Conservation (phyloP, 169 alveolate genomes). For the Plasmodium yoelii region DNA sequence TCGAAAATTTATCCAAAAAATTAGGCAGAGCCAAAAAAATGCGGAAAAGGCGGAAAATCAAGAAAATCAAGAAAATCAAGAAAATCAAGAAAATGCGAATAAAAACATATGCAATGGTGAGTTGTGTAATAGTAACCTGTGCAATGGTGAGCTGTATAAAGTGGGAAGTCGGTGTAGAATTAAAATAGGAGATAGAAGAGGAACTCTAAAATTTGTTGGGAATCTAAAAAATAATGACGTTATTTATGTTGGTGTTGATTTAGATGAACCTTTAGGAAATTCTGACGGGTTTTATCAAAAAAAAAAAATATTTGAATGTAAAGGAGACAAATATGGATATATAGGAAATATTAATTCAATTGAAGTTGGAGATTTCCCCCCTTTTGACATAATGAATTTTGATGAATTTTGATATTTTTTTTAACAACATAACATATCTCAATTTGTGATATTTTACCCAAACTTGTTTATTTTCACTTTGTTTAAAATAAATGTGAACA, state of each 20-base stretch:
- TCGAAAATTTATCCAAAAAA: slow-evolving; percentile 85
- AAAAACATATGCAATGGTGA: no score
- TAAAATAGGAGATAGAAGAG: slow-evolving; percentile 76
- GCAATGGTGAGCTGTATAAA: no score
- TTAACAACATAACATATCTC: no score
- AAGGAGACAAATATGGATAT: slow-evolving; percentile 87
- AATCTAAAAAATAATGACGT: slow-evolving; percentile 54
- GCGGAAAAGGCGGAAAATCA: no score
- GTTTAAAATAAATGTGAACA: no score
- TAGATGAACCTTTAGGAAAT: slow-evolving; percentile 93
- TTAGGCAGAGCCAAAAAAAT: no score
- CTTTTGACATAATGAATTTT: slow-evolving; percentile 89
- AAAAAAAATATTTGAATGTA: slow-evolving; percentile 84
- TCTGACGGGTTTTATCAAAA: slow-evolving; percentile 89
- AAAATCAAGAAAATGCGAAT: no score
- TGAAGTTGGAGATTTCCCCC: slow-evolving; percentile 92
- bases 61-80: no score
- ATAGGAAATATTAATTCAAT: slow-evolving; percentile 87
- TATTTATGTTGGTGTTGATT: slow-evolving; percentile 87
- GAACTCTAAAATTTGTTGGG: slow-evolving; percentile 77
- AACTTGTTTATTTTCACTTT: no score
- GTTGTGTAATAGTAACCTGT: no score
- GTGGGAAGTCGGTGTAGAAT: slow-evolving; percentile 77
- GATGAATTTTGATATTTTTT: slow-evolving; percentile 70
- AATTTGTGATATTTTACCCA: no score